Conservation (phyloP, 495 filamentous ascomycete genomes). For the Podospora appendiculata region DNA sequence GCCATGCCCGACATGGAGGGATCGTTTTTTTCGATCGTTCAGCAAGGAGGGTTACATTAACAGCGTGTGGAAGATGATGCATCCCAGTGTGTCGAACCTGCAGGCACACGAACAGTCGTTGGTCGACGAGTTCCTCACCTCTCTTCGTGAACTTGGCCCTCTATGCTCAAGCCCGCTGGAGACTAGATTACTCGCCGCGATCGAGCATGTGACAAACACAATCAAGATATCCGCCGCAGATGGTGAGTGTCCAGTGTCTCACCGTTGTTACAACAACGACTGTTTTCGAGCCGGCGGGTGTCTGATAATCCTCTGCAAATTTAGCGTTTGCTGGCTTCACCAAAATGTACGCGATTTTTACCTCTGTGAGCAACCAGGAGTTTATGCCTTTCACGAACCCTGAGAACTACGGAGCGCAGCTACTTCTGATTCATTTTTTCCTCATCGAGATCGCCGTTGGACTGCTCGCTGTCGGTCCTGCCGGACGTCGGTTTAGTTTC, state of each 20-base stretch:
- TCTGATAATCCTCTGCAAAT: not conserved
- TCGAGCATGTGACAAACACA: constrained; percentile 15
- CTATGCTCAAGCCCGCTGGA: constrained; percentile 19
- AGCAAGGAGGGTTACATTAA: constrained; percentile 18
- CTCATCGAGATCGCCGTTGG: constrained; percentile 23
- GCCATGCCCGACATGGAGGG: constrained; percentile 1
- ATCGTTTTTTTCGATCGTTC: constrained; percentile 2
- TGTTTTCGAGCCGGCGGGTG: not conserved
- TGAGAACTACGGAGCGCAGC: constrained; percentile 31
- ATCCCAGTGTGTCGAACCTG: not conserved
- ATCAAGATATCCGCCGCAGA: constrained; percentile 12
- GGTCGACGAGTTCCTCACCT: constrained; percentile 22
- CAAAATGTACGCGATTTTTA: constrained; percentile 10
- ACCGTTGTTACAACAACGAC: not conserved
- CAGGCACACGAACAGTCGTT: constrained; percentile 8
- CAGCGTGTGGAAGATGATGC: constrained; percentile 10
- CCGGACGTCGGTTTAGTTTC: constrained; percentile 9
- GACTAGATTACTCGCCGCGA: constrained; percentile 13
- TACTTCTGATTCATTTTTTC: constrained; percentile 44
- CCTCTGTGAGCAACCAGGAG: constrained; percentile 24
- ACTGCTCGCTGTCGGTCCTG: constrained; percentile 5
- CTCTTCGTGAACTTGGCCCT: constrained; percentile 16
- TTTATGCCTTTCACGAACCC: constrained; percentile 38
- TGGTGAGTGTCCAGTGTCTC: constrained; percentile 8
- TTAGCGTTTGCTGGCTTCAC: constrained; percentile 17